Evolutionary conservation across 1,284 basidiomycete species (phyloP), one percentile per base, ranked within the genome.

Genomic region (Fomes fomentarius): DNA sequence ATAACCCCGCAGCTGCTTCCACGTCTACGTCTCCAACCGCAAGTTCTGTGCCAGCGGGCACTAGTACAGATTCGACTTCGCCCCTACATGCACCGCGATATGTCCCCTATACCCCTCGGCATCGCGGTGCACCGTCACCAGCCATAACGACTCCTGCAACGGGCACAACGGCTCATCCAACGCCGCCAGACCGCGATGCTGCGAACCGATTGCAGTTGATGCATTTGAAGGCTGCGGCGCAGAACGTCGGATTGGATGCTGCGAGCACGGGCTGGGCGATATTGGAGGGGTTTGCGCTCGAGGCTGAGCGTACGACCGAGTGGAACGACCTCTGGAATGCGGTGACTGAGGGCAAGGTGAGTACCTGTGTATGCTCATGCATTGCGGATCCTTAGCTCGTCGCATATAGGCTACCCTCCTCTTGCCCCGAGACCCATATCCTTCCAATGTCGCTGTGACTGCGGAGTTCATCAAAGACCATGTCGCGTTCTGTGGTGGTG

Each of bases 231-330:
- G 85, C 91, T 1, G 86, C 87, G 2, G 88, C 85, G 1, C 93
- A 95, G 70, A 76, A 76, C 54, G 79, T 91, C 17, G 91, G 91
- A 0, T 72, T 93, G 41, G 87, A 86, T 53, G 79, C 80, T 22
- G 80, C 78, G 19, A 88, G 83, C 52, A 72, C 91, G 40, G 93
- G 93, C 1, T 94, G 91, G 91, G 83, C 83, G 17, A 91, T 96
- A 45, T 75, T 95, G 42, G 93, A 96, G 71, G 84, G 83, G 58
- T 76, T 96, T 21, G 81, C 89, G 4, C 77, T 77, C 19, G 87
- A 89, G 58, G 81, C 79, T 2, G 85, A 89, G 57, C 74, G 76
- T 44, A 72, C 71, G 14, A 66, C 74, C 9, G 90, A 92, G 44
- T 94, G 93, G 93, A 76, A 79, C 30, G 89, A 92, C 22, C 75